Base-by-base conservation (phyloP, 2,329 filamentous ascomycete genomes). In the Neofusicoccum ribis region DNA sequence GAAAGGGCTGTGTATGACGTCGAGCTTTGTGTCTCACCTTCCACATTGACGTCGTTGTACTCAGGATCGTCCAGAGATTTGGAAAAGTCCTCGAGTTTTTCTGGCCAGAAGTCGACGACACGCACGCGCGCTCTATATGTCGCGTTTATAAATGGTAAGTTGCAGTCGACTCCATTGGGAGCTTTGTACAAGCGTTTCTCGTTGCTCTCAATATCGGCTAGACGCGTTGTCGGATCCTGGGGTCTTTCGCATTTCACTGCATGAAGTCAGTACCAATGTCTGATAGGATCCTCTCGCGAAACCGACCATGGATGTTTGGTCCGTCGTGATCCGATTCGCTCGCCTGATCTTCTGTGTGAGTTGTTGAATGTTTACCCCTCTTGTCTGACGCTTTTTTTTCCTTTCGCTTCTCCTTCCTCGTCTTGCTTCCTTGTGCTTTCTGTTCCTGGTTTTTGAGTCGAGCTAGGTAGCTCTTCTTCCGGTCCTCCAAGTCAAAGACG, bases 81-180 rank as follows among this genome's bases (percentile, higher is more conserved):
- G 3, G 90, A 82, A 74, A 97, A 97, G 65, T 94, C 86, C 68
- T 88, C 85, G 1, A 97, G 79, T 1, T 83, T 82, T 2, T 82
- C 78, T 0, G 94, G 94, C 65, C 84, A 86, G 75, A 91, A 97
- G 77, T 97, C 91, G 41, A 96, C 84, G 1, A 96, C 89, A n/a
- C 91, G 89, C 41, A 91, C 88, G 39, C 84, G 82, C 23, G 87
- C 81, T 52, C 87, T 86, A 73, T 93, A 93, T 47, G 87, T 90
- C 65, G 84, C 80, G 72, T 93, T 92, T 65, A 88, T 83, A 71
- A 96, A 96, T 0, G 93, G 91, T 0, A 93, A 72, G 2, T 71
- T 73, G 65, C 81, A 81, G 23, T 74, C 68, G n/a, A 79, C 73
- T 3, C 80, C 81, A 1, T 69, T 70, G 14, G 68, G 62, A 5